Percentiles rank a stretch among this genome's conserved stretches.
phyloP scores from a whole-genome alignment of 495 filamentous ascomycete genomes.

The Rhypophila decipiens region DNA sequence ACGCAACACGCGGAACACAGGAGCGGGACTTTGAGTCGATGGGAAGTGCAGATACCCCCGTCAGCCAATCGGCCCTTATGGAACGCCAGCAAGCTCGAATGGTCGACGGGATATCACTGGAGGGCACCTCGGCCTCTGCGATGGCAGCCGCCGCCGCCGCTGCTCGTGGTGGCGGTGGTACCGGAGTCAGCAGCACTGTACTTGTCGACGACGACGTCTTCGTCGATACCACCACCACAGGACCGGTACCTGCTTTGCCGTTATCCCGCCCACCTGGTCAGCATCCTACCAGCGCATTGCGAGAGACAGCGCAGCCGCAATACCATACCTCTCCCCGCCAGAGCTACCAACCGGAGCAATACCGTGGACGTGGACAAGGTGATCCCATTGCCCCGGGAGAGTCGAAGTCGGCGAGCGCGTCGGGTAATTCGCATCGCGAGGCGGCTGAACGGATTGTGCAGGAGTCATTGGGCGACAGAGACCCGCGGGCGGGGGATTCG shows the following conservation, averaged over 20 bases:
- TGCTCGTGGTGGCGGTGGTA: conserved; percentile 31
- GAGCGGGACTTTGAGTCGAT: conserved; percentile 8
- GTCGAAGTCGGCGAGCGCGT: no score
- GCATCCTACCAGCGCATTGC: conserved; percentile 23
- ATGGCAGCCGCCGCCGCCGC: conserved; percentile 10
- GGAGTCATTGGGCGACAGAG: conserved; percentile 41
- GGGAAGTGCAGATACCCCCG: conserved; percentile 29
- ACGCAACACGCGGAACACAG: not conserved
- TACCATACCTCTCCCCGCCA: no score
- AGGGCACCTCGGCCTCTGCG: conserved; percentile 7
- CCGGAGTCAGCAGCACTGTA: conserved; percentile 34
- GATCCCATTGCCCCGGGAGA: no score
- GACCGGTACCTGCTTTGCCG: not conserved
- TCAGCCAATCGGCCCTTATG: conserved; percentile 32
- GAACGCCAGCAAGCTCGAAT: conserved; percentile 39
- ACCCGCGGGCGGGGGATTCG: conserved; percentile 23
- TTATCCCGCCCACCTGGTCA: conserved; percentile 8
- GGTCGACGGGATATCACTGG: conserved; percentile 40
- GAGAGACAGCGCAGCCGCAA: conserved; percentile 30
- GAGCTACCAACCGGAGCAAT: no score
- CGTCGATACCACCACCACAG: not conserved
- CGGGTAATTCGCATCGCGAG: conserved; percentile 23
- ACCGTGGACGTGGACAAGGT: no score
- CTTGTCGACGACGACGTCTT: conserved; percentile 15
- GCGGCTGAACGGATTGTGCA: conserved; percentile 50